phyloP scores from a whole-genome alignment of 306 rosid genomes.

The Heteromeles arbutifolia region DNA sequence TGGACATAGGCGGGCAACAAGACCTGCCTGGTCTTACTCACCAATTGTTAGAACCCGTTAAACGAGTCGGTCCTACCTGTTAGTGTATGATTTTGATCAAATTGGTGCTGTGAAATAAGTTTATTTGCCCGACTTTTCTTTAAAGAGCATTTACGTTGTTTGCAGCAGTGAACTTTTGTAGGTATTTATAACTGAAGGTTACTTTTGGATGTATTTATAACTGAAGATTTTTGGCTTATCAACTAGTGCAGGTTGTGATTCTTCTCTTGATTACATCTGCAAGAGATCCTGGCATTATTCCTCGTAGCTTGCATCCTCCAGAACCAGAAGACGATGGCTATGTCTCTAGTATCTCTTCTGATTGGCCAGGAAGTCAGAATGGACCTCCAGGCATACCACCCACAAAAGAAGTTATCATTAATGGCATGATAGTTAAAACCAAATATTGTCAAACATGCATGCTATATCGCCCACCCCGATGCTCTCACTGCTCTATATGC shows the following conservation, averaged over 20 bases:
- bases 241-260: conserved; percentile 48
- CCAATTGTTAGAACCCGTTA: neutral
- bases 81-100: neutral
- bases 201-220: neutral
- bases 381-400: conserved; percentile 35
- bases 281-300: conserved; percentile 82
- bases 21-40: neutral
- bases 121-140: neutral
- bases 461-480: conserved; percentile 74
- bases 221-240: neutral
- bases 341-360: conserved; percentile 29
- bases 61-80: neutral
- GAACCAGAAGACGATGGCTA: conserved; percentile 32
- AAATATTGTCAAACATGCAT: conserved; percentile 73
- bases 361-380: conserved; percentile 29
- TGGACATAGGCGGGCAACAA: neutral
- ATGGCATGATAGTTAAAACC: conserved; percentile 44
- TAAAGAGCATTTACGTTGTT: neutral
- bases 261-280: conserved; percentile 65
- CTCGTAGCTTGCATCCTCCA: conserved; percentile 61
- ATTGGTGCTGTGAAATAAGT: neutral
- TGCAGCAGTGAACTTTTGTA: neutral
- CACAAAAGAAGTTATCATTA: conserved; percentile 48
- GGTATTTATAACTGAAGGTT: neutral
- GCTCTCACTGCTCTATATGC: conserved; percentile 76